phyloP scores from a whole-genome alignment of 257 asterid genomes.

The Solanum chiquidenum region DNA sequence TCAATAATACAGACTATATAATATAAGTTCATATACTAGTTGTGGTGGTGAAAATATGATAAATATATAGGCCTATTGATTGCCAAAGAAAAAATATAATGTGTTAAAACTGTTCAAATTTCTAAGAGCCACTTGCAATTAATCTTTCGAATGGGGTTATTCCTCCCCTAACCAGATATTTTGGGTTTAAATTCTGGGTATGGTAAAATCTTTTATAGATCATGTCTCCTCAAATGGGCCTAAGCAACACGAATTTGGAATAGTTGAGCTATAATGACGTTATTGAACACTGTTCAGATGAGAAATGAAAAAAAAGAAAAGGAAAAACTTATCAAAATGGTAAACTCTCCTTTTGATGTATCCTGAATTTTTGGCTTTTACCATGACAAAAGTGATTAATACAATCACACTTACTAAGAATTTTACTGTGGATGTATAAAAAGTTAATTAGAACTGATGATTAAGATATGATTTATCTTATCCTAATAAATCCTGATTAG shows the following conservation, averaged over 20 bases:
- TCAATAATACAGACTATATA: too few relatives aligned
- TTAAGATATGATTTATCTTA: slow-evolving; percentile 1
- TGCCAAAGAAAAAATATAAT: not conserved
- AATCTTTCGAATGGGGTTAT: not conserved
- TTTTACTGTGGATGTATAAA: not conserved
- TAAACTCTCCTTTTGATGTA: not conserved
- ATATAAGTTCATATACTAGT: not conserved
- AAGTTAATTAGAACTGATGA: not conserved
- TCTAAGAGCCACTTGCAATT: not conserved
- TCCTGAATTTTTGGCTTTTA: slow-evolving; percentile 21
- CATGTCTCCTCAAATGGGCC: not conserved
- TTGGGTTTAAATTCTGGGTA: not conserved
- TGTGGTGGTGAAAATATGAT: not conserved
- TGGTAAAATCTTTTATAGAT: too few relatives aligned
- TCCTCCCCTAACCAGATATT: too few relatives aligned
- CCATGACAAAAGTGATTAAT: not conserved
- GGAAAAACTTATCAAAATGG: not conserved
- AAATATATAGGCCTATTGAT: not conserved
- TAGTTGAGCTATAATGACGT: not conserved
- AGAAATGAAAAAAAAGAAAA: not conserved
- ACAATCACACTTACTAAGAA: not conserved
- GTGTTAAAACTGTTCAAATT: not conserved
- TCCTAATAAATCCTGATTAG: slow-evolving; percentile 6
- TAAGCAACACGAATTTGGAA: not conserved
- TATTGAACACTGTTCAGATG: not conserved